phyloP scores from a whole-genome alignment of 2,329 filamentous ascomycete genomes.

The Taxawa tesnikishii region DNA sequence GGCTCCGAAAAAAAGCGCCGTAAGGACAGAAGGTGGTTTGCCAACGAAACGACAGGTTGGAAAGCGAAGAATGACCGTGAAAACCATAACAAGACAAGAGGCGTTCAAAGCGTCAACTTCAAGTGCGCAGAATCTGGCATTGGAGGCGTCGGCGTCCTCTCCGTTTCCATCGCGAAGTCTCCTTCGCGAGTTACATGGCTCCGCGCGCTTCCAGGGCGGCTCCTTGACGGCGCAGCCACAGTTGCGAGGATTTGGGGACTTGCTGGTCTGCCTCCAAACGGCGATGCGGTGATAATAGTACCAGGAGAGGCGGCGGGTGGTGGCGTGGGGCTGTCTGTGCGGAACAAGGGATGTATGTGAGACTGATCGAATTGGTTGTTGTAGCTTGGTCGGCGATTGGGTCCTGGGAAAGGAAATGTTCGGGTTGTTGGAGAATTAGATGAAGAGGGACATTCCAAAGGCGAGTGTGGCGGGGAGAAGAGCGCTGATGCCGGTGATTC shows the following conservation, averaged over 20 bases:
- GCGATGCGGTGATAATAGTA: constrained; percentile 59
- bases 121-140: background rate
- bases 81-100: background rate
- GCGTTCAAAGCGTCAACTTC: background rate
- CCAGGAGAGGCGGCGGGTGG: constrained; percentile 53
- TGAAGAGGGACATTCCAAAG: constrained; percentile 1
- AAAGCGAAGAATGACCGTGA: too few species aligned
- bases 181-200: background rate
- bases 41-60: too few species aligned
- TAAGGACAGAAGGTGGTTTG: too few species aligned
- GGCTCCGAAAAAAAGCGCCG: too few species aligned
- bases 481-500: constrained; percentile 6
- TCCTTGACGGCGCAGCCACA: background rate
- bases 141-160: background rate
- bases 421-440: constrained; percentile 1
- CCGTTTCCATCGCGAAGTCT: background rate
- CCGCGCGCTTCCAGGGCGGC: background rate
- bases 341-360: constrained; percentile 68
- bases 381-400: constrained; percentile 10
- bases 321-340: constrained; percentile 57
- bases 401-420: constrained; percentile 7
- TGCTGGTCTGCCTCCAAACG: constrained; percentile 20
- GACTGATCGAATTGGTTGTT: constrained; percentile 37
- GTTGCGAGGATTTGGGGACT: background rate
- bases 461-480: constrained; percentile 1